Evolutionary conservation across 202 grass and related monocot species (phyloP).

Genomic region (Carex arenaria): DNA sequence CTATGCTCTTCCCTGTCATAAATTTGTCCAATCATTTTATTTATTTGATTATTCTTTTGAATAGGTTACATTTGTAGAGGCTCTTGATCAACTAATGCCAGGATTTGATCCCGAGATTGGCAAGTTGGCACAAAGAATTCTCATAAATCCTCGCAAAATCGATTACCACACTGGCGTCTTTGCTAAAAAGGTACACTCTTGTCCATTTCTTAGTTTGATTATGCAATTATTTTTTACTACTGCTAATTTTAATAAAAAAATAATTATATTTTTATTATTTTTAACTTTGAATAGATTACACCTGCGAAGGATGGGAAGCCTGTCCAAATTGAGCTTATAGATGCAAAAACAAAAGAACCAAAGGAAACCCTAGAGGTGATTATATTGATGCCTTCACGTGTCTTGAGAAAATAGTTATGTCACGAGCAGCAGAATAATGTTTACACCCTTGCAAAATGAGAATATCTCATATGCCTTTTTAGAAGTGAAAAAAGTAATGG

Average conservation of each 20-base stretch:
- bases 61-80: slow-evolving; percentile 94
- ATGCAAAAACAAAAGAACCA: slow-evolving; percentile 92
- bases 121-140: slow-evolving; percentile 89
- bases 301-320: slow-evolving; percentile 78
- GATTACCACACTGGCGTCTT: slow-evolving; percentile 89
- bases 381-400: slow-evolving; percentile 2
- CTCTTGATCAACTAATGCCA: slow-evolving; percentile 94
- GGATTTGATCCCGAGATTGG: slow-evolving; percentile 96
- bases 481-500: background rate
- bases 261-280: slow-evolving; percentile 3
- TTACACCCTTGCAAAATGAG: slow-evolving; percentile 1
- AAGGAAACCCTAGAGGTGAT: slow-evolving; percentile 82
- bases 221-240: background rate
- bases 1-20: background rate
- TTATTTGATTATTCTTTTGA: slow-evolving; percentile 10
- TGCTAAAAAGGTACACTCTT: slow-evolving; percentile 68
- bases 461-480: background rate
- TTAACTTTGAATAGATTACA: slow-evolving; percentile 41
- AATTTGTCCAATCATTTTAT: background rate
- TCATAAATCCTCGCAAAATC: slow-evolving; percentile 89
- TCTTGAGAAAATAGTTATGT: background rate
- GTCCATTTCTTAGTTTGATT: slow-evolving; percentile 8
- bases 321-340: slow-evolving; percentile 88
- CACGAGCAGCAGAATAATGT: background rate
- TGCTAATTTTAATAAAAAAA: background rate